Evolutionary conservation across 2,329 filamentous ascomycete genomes (phyloP), one percentile per base, ranked within the genome.

Genomic region (Aspergillus sp.): DNA sequence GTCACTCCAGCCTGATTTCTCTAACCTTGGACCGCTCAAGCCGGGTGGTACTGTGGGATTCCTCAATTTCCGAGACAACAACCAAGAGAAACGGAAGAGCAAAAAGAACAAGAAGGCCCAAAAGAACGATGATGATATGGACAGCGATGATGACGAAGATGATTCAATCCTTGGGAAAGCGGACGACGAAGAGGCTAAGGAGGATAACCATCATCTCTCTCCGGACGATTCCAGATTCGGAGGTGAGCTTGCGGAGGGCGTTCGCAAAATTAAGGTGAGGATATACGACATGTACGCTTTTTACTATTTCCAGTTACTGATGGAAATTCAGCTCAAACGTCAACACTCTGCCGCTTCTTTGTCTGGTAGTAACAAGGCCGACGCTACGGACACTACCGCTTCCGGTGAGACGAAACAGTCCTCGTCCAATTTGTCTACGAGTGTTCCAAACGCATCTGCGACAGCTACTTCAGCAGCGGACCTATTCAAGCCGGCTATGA

Each of bases 11-110:
- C 79, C 90, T 1, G 89, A 96, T 69, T 91, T 97, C 61, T 85
- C 88, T 12, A 89, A 80, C 48, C 78, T 97, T 7, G 86, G 85
- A 2, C 90, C 90, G 0, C 75, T 97, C 19, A 94, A 94, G 66
- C 79, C 87, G 2, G 82, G 82, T n/a, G 90, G 90, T 22, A 91
- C 89, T 0, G 88, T 94, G 43, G 90, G 90, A 32, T 97, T 95
- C 66, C 85, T 89, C 3, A 82, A 87, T 12, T 96, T 96, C 73
- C 82, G 91, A 46, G 90, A 94, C 53, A 76, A 78, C 48, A 77
- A 81, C 37, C 70, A 76, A 13, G 60, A 56, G 7, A 68, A 67
- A 41, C 59, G 75, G 47, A 82, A 82, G 60, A 76, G 76, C 49
- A 84, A 84, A 64, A 84, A 83, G 69, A 83, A 81, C 60, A 85